These are phyloP conservation scores for Leptomonas pyrrhocoris DNA, from an alignment of 208 protist genomes.

Conservation along the genomic window DNA sequence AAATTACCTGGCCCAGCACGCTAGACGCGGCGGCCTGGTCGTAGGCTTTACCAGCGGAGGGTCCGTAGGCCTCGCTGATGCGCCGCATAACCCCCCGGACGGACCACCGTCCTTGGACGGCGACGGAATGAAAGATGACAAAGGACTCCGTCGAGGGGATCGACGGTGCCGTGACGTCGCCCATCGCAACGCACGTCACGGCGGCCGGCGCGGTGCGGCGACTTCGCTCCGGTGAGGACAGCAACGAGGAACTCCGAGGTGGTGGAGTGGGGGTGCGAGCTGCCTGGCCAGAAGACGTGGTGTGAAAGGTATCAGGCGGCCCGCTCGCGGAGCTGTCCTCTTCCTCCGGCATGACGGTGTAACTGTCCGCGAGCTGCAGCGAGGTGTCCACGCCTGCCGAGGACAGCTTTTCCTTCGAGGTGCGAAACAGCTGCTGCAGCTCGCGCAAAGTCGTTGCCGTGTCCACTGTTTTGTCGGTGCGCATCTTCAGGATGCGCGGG, in stretches of 20 bases:
- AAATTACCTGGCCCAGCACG: constrained; percentile 41
- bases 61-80: constrained; percentile 39
- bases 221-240: neutral
- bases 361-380: constrained; percentile 32
- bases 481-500: constrained; percentile 66
- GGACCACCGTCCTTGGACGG: constrained; percentile 42
- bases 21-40: constrained; percentile 23
- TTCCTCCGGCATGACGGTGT: constrained; percentile 21
- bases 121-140: constrained; percentile 48
- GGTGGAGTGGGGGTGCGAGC: neutral
- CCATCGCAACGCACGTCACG: constrained; percentile 23
- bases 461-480: constrained; percentile 70
- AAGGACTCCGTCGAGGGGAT: constrained; percentile 29
- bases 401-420: constrained; percentile 28
- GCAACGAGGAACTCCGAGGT: neutral
- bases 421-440: constrained; percentile 47
- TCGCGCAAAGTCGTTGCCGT: constrained; percentile 62
- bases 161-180: constrained; percentile 22
- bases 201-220: neutral
- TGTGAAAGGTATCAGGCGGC: neutral
- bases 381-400: constrained; percentile 19
- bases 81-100: constrained; percentile 49
- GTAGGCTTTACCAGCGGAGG: constrained; percentile 35
- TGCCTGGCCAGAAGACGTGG: no score
- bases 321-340: constrained; percentile 18